phyloP scores from a whole-genome alignment of 108 stramenopile species.

The Aurantiochytrium sp. region DNA sequence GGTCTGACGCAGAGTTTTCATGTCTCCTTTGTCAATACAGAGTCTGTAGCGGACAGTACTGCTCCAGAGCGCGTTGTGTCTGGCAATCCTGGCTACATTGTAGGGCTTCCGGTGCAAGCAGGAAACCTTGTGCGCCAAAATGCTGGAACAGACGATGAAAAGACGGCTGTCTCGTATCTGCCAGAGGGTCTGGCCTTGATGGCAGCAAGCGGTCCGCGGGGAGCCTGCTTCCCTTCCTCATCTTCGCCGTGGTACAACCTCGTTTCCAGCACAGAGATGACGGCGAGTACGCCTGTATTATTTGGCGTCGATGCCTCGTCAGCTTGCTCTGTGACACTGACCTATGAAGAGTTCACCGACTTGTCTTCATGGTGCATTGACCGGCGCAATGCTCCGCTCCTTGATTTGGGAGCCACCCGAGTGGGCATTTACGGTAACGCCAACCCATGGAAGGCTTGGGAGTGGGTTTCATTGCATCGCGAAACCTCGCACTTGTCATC shows the following conservation, averaged over 20 bases:
- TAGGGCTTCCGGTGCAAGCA: not conserved
- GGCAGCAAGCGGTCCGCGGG: not conserved
- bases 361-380: not conserved
- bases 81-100: not conserved
- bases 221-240: not conserved
- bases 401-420: not conserved
- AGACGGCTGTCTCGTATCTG: not conserved
- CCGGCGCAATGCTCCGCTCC: not conserved
- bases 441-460: not conserved
- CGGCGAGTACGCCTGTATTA: not conserved
- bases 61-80: not conserved
- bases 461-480: not conserved
- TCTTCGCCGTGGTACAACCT: not conserved
- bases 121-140: not conserved
- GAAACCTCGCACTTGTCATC: not conserved
- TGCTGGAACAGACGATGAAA: not conserved
- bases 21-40: not conserved
- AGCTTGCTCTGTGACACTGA: not conserved
- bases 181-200: not conserved
- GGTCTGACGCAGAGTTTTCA: not conserved
- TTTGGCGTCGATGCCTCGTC: constrained; percentile 2
- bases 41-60: not conserved
- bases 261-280: not conserved
- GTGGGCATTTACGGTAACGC: constrained; percentile 4
- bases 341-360: not conserved